These are phyloP conservation scores for Oryza glumipatula DNA, from an alignment of 176 grass and related monocot genomes.

Conservation along the genomic window DNA sequence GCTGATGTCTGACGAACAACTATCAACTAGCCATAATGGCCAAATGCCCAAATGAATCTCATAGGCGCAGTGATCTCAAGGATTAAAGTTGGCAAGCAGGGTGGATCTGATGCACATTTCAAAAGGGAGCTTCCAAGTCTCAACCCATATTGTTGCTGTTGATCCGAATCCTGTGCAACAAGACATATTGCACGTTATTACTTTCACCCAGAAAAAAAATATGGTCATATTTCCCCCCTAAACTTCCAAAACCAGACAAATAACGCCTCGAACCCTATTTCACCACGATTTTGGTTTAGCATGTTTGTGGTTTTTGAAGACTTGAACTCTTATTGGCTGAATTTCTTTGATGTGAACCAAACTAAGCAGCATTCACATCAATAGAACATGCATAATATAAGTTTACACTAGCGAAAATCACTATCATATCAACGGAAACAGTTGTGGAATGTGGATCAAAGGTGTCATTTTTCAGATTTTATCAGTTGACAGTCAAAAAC, in stretches of 20 bases:
- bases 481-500: neutral
- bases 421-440: neutral
- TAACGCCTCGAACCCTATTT: neutral
- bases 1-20: neutral
- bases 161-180: constrained; percentile 9
- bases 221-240: no score
- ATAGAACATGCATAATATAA: neutral
- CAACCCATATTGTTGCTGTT: neutral
- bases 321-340: neutral
- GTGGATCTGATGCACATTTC: neutral
- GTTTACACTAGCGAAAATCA: neutral
- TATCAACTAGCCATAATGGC: neutral
- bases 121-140: neutral
- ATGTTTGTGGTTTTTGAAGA: no score
- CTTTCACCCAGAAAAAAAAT: no score
- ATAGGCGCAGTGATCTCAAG: neutral
- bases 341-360: neutral
- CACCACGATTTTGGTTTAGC: no score
- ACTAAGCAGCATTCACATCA: neutral
- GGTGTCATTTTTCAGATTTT: neutral
- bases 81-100: neutral
- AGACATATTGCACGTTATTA: neutral
- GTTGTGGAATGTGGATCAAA: neutral
- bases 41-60: neutral
- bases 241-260: no score